Percentiles rank a stretch among this genome's conserved stretches.
Conservation (phyloP, 2,329 filamentous ascomycete genomes). For the Claviceps purpurea region DNA sequence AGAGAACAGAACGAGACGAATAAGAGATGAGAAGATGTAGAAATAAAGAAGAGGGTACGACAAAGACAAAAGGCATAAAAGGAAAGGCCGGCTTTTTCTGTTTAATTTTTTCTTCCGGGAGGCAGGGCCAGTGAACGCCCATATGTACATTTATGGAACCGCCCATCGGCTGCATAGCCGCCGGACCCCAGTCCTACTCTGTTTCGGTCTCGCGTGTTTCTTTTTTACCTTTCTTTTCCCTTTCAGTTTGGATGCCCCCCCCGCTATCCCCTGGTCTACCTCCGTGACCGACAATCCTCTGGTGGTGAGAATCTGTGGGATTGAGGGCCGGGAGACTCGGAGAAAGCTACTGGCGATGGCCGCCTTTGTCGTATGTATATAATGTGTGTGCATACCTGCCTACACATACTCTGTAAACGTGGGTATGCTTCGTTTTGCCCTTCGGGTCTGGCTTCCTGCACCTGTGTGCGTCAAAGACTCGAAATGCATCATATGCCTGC, state of each 20-base stretch:
- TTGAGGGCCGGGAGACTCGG: no score
- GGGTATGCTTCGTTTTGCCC: no score
- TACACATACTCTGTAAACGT: no score
- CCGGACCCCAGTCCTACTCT: not conserved
- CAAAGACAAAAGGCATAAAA: not conserved
- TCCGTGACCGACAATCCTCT: not conserved
- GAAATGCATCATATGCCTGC: no score
- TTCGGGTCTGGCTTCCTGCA: no score
- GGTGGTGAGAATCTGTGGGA: not conserved
- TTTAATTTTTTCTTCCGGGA: not conserved
- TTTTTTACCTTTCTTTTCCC: not conserved
- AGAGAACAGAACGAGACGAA: conserved; percentile 1
- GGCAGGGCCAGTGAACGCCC: not conserved
- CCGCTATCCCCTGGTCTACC: not conserved
- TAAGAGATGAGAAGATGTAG: not conserved
- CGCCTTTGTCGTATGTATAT: no score
- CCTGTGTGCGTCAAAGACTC: no score
- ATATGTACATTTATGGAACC: not conserved
- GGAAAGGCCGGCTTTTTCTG: not conserved
- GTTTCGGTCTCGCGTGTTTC: not conserved
- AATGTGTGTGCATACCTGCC: no score
- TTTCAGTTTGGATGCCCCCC: not conserved
- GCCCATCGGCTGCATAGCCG: not conserved
- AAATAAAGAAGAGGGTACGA: not conserved
- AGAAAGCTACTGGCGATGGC: no score